A percentile compares a stretch with the other conserved stretches of the same genome.
These are phyloP conservation scores for Colletotrichum echinochloae DNA, from an alignment of 2,329 filamentous ascomycete species.

Conservation along the genomic window DNA sequence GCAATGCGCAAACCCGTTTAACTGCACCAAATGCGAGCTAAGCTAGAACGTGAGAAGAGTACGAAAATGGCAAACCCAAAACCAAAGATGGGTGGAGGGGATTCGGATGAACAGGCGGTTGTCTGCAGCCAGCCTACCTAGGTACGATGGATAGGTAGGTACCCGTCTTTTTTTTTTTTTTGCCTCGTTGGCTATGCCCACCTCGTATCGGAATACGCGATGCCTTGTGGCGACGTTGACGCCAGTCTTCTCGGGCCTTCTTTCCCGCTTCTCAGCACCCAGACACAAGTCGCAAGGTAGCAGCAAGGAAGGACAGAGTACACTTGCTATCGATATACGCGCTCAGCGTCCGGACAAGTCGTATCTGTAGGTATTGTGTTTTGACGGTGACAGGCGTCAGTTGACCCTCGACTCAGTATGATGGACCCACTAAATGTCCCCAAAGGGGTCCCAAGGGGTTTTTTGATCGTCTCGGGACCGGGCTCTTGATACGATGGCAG, in stretches of 20 bases:
- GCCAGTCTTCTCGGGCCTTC: not conserved
- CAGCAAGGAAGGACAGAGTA: not conserved
- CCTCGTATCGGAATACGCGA: too few relatives aligned
- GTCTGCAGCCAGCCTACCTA: constrained; percentile 12
- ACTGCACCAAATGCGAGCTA: not conserved
- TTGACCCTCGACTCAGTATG: not conserved
- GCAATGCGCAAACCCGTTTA: not conserved
- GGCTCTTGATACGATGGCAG: constrained; percentile 28
- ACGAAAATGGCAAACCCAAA: not conserved
- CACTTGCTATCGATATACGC: constrained; percentile 1
- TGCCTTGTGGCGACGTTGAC: not conserved
- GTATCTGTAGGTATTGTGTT: constrained; percentile 8
- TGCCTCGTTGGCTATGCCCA: too few relatives aligned
- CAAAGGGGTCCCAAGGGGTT: constrained; percentile 3
- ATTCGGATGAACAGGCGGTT: constrained; percentile 25
- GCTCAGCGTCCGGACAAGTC: constrained; percentile 4
- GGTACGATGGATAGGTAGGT: too few relatives aligned
- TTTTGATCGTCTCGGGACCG: constrained; percentile 29
- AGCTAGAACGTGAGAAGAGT: not conserved
- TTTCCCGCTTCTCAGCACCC: not conserved
- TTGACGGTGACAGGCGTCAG: constrained; percentile 1
- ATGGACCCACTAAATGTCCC: constrained; percentile 19
- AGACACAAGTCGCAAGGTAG: not conserved
- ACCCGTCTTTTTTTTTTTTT: too few relatives aligned
- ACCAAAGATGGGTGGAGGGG: constrained; percentile 8